phyloP scores from a whole-genome alignment of 2,329 filamentous ascomycete species.

The Neoscytalidium dimidiatum region DNA sequence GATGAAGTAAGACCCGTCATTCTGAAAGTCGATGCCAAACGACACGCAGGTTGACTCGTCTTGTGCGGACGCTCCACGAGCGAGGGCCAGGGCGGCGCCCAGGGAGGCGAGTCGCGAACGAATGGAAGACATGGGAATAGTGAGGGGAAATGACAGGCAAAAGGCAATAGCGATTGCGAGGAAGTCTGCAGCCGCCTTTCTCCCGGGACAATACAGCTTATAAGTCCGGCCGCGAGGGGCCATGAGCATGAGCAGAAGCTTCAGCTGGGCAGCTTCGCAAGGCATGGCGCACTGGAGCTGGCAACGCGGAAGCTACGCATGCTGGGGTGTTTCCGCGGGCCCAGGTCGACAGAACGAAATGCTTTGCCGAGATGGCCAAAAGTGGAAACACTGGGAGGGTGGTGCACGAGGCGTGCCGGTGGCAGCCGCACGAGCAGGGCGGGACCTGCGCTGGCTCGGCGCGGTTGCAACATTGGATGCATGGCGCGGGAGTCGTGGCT shows the following conservation, averaged over 20 bases:
- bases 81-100: slow-evolving; percentile 30
- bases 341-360: not conserved
- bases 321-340: not conserved
- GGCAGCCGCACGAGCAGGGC: not conserved
- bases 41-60: slow-evolving; percentile 34
- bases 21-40: slow-evolving; percentile 46
- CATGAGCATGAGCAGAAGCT: not conserved
- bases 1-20: slow-evolving; percentile 48
- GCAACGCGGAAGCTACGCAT: not conserved
- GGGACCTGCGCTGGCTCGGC: not conserved
- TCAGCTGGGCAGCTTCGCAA: not conserved
- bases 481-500: slow-evolving; percentile 1
- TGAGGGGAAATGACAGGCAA: not conserved
- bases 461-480: slow-evolving; percentile 1
- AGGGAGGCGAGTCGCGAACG: slow-evolving; percentile 29
- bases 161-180: slow-evolving; percentile 4
- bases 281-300: not conserved
- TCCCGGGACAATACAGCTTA: not conserved
- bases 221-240: not conserved
- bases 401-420: not conserved
- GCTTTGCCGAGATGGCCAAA: slow-evolving; percentile 5
- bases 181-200: not conserved
- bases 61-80: not conserved
- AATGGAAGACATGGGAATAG: slow-evolving; percentile 29
- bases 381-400: not conserved